These are phyloP conservation scores for Leccinum variicolor DNA, from an alignment of 768 basidiomycete genomes.

Conservation along the genomic window DNA sequence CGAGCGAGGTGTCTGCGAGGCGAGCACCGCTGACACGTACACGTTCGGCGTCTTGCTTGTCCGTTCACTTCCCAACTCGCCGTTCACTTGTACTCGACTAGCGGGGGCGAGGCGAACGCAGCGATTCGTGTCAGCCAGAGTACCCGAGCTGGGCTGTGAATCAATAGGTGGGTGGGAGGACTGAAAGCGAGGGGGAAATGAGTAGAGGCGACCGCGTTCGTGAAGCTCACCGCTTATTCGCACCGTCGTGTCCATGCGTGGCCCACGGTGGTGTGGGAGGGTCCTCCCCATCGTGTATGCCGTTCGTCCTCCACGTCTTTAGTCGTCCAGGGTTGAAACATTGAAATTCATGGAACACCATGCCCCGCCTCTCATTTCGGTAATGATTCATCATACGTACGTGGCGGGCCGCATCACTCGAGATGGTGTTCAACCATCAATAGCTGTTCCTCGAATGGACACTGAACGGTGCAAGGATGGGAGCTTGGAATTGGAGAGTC, in stretches of 20 bases:
- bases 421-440: slow-evolving; percentile 5
- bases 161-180: neutral
- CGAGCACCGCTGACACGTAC: slow-evolving; percentile 1
- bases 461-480: slow-evolving; percentile 67
- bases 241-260: slow-evolving; percentile 1
- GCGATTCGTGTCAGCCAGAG: slow-evolving; percentile 6
- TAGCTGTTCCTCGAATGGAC: slow-evolving; percentile 58
- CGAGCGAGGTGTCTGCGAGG: slow-evolving; percentile 18
- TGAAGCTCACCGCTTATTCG: slow-evolving; percentile 6
- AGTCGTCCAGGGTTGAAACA: slow-evolving; percentile 33
- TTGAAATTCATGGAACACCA: slow-evolving; percentile 61
- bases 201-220: neutral
- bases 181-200: neutral
- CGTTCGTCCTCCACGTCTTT: slow-evolving; percentile 6
- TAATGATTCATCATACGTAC: slow-evolving; percentile 48
- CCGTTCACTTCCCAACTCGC: slow-evolving; percentile 6
- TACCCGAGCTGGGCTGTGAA: neutral
- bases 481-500: slow-evolving; percentile 67
- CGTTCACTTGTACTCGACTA: neutral
- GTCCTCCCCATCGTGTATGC: slow-evolving; percentile 15
- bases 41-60: slow-evolving; percentile 13
- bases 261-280: slow-evolving; percentile 5
- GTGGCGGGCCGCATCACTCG: slow-evolving; percentile 54
- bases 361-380: slow-evolving; percentile 64
- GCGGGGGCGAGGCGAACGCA: slow-evolving; percentile 16